Evolutionary conservation across 2,329 filamentous ascomycete genomes (phyloP).

Genomic region (Cercospora nicotianae): DNA sequence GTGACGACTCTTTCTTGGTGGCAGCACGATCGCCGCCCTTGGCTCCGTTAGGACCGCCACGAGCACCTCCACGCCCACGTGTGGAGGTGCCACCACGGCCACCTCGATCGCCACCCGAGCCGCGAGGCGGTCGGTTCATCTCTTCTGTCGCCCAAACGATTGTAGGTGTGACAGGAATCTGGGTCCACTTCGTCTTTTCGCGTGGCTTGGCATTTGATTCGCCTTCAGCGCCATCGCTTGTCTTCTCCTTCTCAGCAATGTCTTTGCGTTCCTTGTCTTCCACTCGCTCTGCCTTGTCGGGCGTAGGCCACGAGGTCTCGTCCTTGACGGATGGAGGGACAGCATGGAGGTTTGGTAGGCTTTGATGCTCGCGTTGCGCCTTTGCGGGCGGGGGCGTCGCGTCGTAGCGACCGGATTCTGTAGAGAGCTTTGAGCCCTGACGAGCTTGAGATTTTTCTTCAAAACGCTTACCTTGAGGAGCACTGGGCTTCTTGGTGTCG

Average conservation of each 20-base stretch:
- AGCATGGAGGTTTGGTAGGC: slow-evolving; percentile 28
- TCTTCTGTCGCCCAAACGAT: slow-evolving; percentile 78
- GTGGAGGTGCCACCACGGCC: slow-evolving; percentile 57
- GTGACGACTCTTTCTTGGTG: slow-evolving; percentile 18
- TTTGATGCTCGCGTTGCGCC: slow-evolving; percentile 29
- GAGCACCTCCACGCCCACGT: slow-evolving; percentile 45
- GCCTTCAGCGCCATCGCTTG: slow-evolving; percentile 60
- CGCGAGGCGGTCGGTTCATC: slow-evolving; percentile 29
- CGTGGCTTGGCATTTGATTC: slow-evolving; percentile 54
- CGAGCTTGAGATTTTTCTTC: slow-evolving; percentile 20
- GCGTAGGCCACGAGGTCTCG: slow-evolving; percentile 83
- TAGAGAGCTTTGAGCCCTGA: slow-evolving; percentile 24
- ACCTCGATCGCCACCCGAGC: slow-evolving; percentile 52
- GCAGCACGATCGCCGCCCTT: slow-evolving; percentile 40
- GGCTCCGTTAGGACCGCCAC: slow-evolving; percentile 43
- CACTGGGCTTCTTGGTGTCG: slow-evolving; percentile 27
- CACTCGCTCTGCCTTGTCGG: slow-evolving; percentile 61
- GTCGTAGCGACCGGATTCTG: slow-evolving; percentile 21
- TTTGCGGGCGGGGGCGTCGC: slow-evolving; percentile 7
- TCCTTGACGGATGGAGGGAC: slow-evolving; percentile 69
- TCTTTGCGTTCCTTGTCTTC: slow-evolving; percentile 77
- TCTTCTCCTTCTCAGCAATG: slow-evolving; percentile 55
- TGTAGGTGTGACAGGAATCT: slow-evolving; percentile 76
- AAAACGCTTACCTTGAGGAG: slow-evolving; percentile 27
- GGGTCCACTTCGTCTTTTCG: slow-evolving; percentile 81